Conservation (phyloP, 2,329 filamentous ascomycete species). For the Decorospora gaudefroyi region DNA sequence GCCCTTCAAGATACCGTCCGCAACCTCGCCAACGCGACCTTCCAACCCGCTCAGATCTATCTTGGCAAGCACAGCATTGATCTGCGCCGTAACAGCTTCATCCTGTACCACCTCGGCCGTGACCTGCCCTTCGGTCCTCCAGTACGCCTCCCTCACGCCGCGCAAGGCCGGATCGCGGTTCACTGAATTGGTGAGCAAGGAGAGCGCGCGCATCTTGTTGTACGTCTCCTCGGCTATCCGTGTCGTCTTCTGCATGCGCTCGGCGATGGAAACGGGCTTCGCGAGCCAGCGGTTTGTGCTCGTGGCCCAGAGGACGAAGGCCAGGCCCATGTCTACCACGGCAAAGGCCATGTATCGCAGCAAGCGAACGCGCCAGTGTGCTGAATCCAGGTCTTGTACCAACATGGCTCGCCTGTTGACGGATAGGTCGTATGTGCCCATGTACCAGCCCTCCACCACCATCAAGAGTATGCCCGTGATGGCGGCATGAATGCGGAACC, state of each 20-base stretch:
- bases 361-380: conserved; percentile 70
- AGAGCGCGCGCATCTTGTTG: conserved; percentile 71
- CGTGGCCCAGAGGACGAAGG: conserved; percentile 71
- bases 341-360: conserved; percentile 68
- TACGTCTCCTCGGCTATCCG: conserved; percentile 63
- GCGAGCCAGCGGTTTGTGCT: conserved; percentile 80
- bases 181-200: conserved; percentile 78
- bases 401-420: conserved; percentile 66
- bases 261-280: conserved; percentile 62
- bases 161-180: conserved; percentile 74
- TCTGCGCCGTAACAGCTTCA: conserved; percentile 70
- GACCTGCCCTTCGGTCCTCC: conserved; percentile 73
- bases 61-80: conserved; percentile 68
- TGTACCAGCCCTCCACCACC: conserved; percentile 67
- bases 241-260: conserved; percentile 66
- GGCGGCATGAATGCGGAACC: conserved; percentile 74
- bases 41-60: conserved; percentile 66
- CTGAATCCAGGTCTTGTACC: conserved; percentile 65
- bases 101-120: conserved; percentile 80
- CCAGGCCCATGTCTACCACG: conserved; percentile 65
- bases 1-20: conserved; percentile 43
- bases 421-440: conserved; percentile 67
- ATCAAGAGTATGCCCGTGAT: conserved; percentile 64
- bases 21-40: conserved; percentile 63
- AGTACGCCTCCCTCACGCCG: conserved; percentile 70